Evolutionary conservation across 2,329 filamentous ascomycete genomes (phyloP), one percentile per base, ranked within the genome.

Genomic region (Pseudogymnoascus destructans): DNA sequence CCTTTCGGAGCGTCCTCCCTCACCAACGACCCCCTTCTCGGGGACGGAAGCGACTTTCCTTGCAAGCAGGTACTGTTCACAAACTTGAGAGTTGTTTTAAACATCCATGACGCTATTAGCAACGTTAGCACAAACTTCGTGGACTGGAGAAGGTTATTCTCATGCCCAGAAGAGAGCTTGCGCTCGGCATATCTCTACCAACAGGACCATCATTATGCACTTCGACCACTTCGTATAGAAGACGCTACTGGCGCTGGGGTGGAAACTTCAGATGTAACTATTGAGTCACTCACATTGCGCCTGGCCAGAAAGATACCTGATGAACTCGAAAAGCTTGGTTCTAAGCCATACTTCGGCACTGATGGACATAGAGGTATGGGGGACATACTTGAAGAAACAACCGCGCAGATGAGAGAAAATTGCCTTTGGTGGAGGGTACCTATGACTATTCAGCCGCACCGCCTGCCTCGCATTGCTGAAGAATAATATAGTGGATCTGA

Each of bases 31-130:
- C 92, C 93, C 0, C 75, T 96, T 0, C 65, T 68, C 0, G 70
- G 72, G 0, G 68, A 69, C 35, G 87, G 87, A 0, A 73, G 72
- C 35, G 74, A 95, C 69, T 98, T 87, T 68, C 93, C 93, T 0
- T 97, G 93, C 10, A 38, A 38, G 15, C 15, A 38, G 15, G 35
- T 38, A 17, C 3, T 17, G n/a, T 38, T 38, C 35, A 38, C 35
- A 17, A 38, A 38, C 8, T 38, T 7, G 8, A 9, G 35, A 38
- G 35, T 38, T 38, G 10, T 38, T 10, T 17, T 38, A 17, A 38
- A 38, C 35, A 10, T 38, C 35, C n/a, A 38, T 38, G 35, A 38
- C 35, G 35, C 35, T 38, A 7, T 38, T 3, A 38, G 35, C 35
- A 38, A 10, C 35, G 35, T 38, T 17, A 38, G 35, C 35, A 17